Evolutionary conservation across 495 filamentous ascomycete genomes (phyloP).

Genomic region (Terfezia claveryi): DNA sequence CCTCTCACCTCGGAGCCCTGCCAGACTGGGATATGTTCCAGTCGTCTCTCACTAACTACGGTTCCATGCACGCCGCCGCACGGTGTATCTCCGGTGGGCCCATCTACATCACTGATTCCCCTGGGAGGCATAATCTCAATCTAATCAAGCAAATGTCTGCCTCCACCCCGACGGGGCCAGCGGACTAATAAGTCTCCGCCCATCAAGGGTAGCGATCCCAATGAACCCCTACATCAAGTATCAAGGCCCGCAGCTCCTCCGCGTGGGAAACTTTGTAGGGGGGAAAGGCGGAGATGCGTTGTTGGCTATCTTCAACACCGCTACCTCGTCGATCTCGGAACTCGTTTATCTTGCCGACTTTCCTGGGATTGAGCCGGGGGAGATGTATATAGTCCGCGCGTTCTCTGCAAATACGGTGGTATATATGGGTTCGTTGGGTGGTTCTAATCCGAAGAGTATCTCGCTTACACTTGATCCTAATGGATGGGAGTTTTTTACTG

Average conservation of each 20-base stretch:
- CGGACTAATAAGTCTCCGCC: constrained; percentile 6
- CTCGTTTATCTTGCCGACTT: constrained; percentile 49
- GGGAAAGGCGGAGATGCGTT: constrained; percentile 7
- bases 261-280: constrained; percentile 41
- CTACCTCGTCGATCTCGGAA: constrained; percentile 32
- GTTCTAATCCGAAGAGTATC: constrained; percentile 25
- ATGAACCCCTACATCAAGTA: constrained; percentile 52
- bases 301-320: constrained; percentile 68
- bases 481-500: constrained; percentile 66
- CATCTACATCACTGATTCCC: constrained; percentile 78
- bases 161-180: constrained; percentile 4
- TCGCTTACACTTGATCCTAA: constrained; percentile 35
- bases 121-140: constrained; percentile 51
- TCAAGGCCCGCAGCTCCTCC: constrained; percentile 46
- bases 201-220: constrained; percentile 7
- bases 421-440: constrained; percentile 23
- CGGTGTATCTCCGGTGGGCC: constrained; percentile 79
- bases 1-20: constrained; percentile 45
- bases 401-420: constrained; percentile 47
- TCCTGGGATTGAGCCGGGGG: constrained; percentile 34
- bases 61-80: constrained; percentile 68
- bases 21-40: constrained; percentile 99
- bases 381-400: constrained; percentile 46
- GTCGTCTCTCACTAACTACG: constrained; percentile 48
- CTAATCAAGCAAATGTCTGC: constrained; percentile 50